These are phyloP conservation scores for Elsinoe fawcettii DNA, from an alignment of 2,329 filamentous ascomycete genomes.

Conservation along the genomic window DNA sequence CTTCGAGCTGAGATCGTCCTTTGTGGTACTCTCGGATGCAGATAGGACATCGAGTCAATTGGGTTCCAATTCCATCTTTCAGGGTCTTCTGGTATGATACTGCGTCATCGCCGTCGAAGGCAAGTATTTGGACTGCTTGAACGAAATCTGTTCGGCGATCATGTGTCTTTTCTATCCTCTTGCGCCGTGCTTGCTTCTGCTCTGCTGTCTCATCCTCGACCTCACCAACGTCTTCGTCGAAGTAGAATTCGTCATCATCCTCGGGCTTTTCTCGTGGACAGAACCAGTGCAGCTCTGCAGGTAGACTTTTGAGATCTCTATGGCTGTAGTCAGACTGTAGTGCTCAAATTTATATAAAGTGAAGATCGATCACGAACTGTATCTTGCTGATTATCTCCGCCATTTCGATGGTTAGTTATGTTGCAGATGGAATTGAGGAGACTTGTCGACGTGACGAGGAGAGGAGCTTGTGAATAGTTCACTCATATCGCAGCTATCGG, in stretches of 20 bases:
- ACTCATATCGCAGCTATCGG: no score
- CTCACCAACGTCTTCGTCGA: conserved; percentile 38
- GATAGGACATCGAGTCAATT: conserved; percentile 42
- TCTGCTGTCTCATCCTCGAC: conserved; percentile 26
- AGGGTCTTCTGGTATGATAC: conserved; percentile 35
- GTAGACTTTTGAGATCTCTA: conserved; percentile 33
- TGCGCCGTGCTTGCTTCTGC: conserved; percentile 22
- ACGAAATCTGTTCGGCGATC: conserved; percentile 35
- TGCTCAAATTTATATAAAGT: neutral
- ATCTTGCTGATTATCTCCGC: conserved; percentile 17
- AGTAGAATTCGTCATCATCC: conserved; percentile 32
- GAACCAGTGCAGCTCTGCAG: conserved; percentile 40
- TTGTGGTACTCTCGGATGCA: conserved; percentile 44
- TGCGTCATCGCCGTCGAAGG: conserved; percentile 43
- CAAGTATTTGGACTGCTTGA: conserved; percentile 39
- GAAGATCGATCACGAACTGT: conserved; percentile 11
- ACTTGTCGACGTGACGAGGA: no score
- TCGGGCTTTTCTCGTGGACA: conserved; percentile 36
- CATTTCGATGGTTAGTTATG: neutral
- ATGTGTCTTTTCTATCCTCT: conserved; percentile 33
- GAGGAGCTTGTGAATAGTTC: no score
- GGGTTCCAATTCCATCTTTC: conserved; percentile 31
- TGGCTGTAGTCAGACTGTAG: neutral
- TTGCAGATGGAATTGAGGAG: no score
- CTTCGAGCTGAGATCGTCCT: conserved; percentile 34